These are phyloP conservation scores for Purpureocillium lavendulum DNA, from an alignment of 2,329 filamentous ascomycete genomes.

Conservation along the genomic window DNA sequence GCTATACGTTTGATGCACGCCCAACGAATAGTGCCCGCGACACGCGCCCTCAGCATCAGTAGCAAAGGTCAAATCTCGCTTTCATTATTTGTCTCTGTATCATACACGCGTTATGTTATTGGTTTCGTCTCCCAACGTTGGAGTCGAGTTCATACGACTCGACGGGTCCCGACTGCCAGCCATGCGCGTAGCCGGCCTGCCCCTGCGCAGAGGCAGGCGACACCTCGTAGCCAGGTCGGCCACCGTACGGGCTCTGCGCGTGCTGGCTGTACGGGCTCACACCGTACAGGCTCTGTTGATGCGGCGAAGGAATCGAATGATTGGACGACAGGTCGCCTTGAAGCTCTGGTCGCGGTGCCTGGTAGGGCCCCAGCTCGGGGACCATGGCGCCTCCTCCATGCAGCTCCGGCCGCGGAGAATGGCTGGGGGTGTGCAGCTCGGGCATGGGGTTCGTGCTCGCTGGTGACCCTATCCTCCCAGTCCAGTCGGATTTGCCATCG, in stretches of 20 bases:
- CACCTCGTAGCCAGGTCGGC: conserved; percentile 8
- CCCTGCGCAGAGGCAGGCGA: conserved; percentile 5
- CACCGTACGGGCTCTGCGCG: conserved; percentile 5
- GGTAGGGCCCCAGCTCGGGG: conserved; percentile 14
- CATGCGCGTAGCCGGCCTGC: conserved; percentile 2
- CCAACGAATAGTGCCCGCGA: too few species aligned
- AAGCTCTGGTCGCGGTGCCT: conserved; percentile 17
- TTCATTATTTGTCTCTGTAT: too few species aligned
- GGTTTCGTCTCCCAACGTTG: conserved; percentile 6
- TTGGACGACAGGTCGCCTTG: conserved; percentile 14
- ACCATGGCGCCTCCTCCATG: conserved; percentile 9
- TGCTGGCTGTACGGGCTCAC: conserved; percentile 11
- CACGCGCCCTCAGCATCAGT: too few species aligned
- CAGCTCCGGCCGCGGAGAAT: conserved; percentile 15
- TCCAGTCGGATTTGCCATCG: conserved; percentile 17
- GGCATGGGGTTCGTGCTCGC: conserved; percentile 7
- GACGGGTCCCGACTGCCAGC: conserved; percentile 28
- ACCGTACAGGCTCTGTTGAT: conserved; percentile 9
- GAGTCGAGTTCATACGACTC: conserved; percentile 22
- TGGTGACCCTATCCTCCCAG: conserved; percentile 2
- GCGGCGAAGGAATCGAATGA: conserved; percentile 7
- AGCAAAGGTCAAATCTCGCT: too few species aligned
- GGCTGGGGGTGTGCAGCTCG: conserved; percentile 14
- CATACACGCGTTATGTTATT: neutral
- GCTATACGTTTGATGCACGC: too few species aligned